Percentiles rank a stretch among this genome's conserved stretches.
These are phyloP conservation scores for Chlamydomonas applanata DNA, from an alignment of 139 green algal species.

Conservation along the genomic window DNA sequence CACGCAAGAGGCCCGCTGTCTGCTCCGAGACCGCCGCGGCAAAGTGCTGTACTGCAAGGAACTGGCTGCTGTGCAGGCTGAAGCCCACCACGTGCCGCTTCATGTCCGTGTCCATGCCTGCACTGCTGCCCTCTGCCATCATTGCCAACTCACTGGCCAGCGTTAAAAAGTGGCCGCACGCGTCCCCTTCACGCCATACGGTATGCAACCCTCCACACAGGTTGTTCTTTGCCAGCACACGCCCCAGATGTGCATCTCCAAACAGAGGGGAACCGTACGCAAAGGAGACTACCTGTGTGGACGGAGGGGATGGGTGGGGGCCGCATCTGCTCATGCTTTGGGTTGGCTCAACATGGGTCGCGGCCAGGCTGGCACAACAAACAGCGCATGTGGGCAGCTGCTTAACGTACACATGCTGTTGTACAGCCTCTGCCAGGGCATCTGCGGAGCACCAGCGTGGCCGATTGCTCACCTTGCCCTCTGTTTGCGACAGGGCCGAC, in stretches of 20 bases:
- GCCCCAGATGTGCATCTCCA: constrained; percentile 10
- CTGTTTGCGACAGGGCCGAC: constrained; percentile 17
- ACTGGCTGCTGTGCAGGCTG: neutral
- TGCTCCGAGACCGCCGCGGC: neutral
- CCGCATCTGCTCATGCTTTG: neutral
- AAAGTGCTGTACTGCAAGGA: constrained; percentile 8
- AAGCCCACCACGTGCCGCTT: neutral
- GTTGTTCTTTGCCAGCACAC: neutral
- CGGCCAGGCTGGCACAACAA: neutral
- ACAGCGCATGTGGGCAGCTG: neutral
- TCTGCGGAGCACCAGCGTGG: neutral
- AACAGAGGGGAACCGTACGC: constrained; percentile 30
- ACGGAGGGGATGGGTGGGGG: neutral
- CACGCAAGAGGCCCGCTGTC: neutral
- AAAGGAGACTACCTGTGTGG: constrained; percentile 23
- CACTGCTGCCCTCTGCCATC: neutral
- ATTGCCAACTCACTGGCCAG: neutral
- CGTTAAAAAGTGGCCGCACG: constrained; percentile 6
- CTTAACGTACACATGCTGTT: neutral
- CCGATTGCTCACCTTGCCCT: constrained; percentile 24
- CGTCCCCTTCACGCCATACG: constrained; percentile 4
- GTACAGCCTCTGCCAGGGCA: neutral
- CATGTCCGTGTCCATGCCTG: neutral
- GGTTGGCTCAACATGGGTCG: neutral
- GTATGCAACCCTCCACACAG: constrained; percentile 6